Evolutionary conservation across 2,329 filamentous ascomycete species (phyloP).

Genomic region (Lecanicillium sp.): DNA sequence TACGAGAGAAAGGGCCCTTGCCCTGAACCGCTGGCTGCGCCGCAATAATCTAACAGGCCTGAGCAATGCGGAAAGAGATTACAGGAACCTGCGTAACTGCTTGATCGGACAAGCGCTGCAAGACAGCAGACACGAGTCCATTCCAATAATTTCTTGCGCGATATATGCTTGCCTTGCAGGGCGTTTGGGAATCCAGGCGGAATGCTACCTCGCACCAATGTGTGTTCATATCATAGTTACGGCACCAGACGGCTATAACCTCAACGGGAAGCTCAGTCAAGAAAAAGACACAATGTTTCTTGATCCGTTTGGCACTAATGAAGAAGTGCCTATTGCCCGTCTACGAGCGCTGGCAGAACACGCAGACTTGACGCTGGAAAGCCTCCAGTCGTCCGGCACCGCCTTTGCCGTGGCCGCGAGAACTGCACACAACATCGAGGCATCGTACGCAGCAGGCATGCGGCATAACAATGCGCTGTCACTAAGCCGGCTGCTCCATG

Average conservation of each 20-base stretch:
- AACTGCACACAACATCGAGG: slow-evolving; percentile 68
- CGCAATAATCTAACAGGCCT: slow-evolving; percentile 62
- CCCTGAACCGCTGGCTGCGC: slow-evolving; percentile 62
- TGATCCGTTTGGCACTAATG: slow-evolving; percentile 66
- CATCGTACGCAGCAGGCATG: slow-evolving; percentile 15
- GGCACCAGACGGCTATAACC: slow-evolving; percentile 48
- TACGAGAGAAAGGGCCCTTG: slow-evolving; percentile 58
- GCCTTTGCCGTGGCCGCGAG: slow-evolving; percentile 63
- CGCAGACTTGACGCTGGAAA: slow-evolving; percentile 31
- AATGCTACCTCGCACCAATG: slow-evolving; percentile 72
- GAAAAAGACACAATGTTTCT: slow-evolving; percentile 57
- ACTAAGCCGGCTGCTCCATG: slow-evolving; percentile 26
- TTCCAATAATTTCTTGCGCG: slow-evolving; percentile 77
- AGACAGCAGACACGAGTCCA: slow-evolving; percentile 63
- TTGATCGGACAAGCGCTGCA: slow-evolving; percentile 77
- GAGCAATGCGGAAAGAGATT: slow-evolving; percentile 54
- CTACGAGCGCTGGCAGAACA: slow-evolving; percentile 52
- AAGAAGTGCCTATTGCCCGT: slow-evolving; percentile 54
- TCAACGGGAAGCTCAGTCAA: slow-evolving; percentile 46
- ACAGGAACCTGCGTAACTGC: slow-evolving; percentile 76
- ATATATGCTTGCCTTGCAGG: slow-evolving; percentile 79
- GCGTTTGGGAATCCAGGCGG: slow-evolving; percentile 65
- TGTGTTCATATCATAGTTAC: slow-evolving; percentile 78
- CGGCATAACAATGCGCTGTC: slow-evolving; percentile 18
- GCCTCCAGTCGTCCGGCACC: slow-evolving; percentile 55